Percentiles rank a stretch among this genome's conserved stretches.
Conservation (phyloP, 495 filamentous ascomycete species). For the Aspergillus incahuasiensis region DNA sequence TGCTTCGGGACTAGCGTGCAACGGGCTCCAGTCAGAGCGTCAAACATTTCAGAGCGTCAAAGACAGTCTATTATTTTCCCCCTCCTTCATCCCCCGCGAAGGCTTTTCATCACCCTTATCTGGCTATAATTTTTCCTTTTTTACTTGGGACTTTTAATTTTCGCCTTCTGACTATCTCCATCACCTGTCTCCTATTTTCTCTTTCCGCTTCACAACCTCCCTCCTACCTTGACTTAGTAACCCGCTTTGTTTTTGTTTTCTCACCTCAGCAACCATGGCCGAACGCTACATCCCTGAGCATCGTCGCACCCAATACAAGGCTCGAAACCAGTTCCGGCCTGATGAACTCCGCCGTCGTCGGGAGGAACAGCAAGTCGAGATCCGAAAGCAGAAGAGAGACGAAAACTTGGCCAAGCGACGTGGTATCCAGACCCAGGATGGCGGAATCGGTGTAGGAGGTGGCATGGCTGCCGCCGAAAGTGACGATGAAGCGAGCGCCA, state of each 20-base stretch:
- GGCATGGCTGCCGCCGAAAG: slow-evolving; percentile 87
- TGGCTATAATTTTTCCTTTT: slow-evolving; percentile 11
- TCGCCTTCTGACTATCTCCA: slow-evolving; percentile 27
- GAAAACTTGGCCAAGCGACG: slow-evolving; percentile 97
- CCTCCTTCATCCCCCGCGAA: slow-evolving; percentile 13
- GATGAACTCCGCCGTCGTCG: slow-evolving; percentile 98
- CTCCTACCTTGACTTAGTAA: slow-evolving; percentile 8
- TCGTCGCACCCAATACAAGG: slow-evolving; percentile 98
- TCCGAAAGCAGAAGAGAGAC: slow-evolving; percentile 94
- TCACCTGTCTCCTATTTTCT: slow-evolving; percentile 25
- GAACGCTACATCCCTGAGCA: slow-evolving; percentile 99
- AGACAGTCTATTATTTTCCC: slow-evolving; percentile 15
- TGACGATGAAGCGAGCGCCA: slow-evolving; percentile 91
- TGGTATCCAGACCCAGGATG: slow-evolving; percentile 79
- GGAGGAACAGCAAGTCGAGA: slow-evolving; percentile 98
- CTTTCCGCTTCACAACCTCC: slow-evolving; percentile 21
- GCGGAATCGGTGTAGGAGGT: slow-evolving; percentile 71
- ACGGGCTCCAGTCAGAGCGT: not conserved
- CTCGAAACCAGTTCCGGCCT: slow-evolving; percentile 95
- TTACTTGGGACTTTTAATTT: slow-evolving; percentile 9
- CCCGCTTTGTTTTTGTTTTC: slow-evolving; percentile 31
- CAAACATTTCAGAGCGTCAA: slow-evolving; percentile 2
- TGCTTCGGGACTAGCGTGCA: slow-evolving; percentile 23
- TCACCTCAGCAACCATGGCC: slow-evolving; percentile 65
- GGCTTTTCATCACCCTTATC: slow-evolving; percentile 11